Percentiles rank a stretch among this genome's conserved stretches.
Evolutionary conservation across 2,329 filamentous ascomycete species (phyloP).

Genomic region (Domatiomyces globalis): DNA sequence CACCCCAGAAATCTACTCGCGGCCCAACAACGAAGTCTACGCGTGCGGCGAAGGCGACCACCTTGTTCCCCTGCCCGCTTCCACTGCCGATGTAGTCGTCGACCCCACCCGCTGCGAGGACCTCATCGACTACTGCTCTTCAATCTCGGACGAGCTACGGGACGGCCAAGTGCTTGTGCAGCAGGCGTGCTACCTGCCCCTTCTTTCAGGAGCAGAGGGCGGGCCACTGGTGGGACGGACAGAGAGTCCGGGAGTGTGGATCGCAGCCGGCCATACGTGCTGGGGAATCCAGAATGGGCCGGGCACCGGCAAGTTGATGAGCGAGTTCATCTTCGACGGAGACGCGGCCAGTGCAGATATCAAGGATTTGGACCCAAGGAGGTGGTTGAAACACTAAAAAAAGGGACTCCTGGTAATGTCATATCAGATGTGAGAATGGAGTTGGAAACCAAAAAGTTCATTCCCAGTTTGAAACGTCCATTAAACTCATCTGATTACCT

Average conservation of each 20-base stretch:
- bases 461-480: neutral
- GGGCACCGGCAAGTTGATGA: slow-evolving; percentile 68
- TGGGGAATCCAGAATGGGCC: slow-evolving; percentile 98
- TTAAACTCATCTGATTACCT: no score
- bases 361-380: slow-evolving; percentile 51
- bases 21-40: slow-evolving; percentile 80
- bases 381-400: slow-evolving; percentile 26
- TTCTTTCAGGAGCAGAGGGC: slow-evolving; percentile 38
- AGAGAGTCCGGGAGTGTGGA: slow-evolving; percentile 55
- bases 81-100: slow-evolving; percentile 59
- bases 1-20: slow-evolving; percentile 84
- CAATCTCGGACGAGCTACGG: slow-evolving; percentile 44
- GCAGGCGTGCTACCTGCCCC: slow-evolving; percentile 90
- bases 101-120: slow-evolving; percentile 71
- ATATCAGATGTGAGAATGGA: neutral
- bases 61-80: slow-evolving; percentile 57
- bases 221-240: slow-evolving; percentile 68
- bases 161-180: slow-evolving; percentile 55
- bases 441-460: neutral
- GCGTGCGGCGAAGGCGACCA: slow-evolving; percentile 84
- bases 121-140: slow-evolving; percentile 60
- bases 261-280: slow-evolving; percentile 86
- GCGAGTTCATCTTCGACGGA: slow-evolving; percentile 65
- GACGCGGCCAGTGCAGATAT: slow-evolving; percentile 53
- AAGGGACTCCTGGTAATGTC: neutral